phyloP scores from a whole-genome alignment of 2,329 filamentous ascomycete genomes.

The Claviceps africana region DNA sequence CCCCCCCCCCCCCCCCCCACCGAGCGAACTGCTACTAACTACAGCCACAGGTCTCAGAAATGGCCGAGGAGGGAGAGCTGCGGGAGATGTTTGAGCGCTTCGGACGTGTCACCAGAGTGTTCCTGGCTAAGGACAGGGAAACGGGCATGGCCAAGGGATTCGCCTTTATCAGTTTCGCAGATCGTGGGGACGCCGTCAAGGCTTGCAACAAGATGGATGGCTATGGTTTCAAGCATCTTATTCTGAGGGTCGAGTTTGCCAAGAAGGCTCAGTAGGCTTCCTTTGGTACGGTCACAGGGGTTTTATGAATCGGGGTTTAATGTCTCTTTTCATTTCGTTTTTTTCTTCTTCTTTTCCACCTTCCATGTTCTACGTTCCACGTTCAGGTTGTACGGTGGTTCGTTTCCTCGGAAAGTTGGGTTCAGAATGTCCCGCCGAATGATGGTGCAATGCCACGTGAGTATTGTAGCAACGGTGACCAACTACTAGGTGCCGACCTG shows the following conservation, averaged over 20 bases:
- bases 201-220: constrained; percentile 98
- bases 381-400: no score
- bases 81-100: constrained; percentile 97
- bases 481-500: no score
- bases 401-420: no score
- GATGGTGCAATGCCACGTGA: no score
- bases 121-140: constrained; percentile 94
- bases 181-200: constrained; percentile 76
- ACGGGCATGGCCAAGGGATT: constrained; percentile 96
- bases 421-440: no score
- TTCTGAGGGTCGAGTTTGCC: constrained; percentile 75
- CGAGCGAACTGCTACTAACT: constrained; percentile 14
- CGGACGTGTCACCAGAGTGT: constrained; percentile 91
- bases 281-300: constrained; percentile 6
- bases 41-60: constrained; percentile 64
- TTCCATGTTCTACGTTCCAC: no score
- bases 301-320: constrained; percentile 2
- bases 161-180: constrained; percentile 94
- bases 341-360: background rate
- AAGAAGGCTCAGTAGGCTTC: constrained; percentile 46
- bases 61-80: constrained; percentile 90
- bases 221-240: constrained; percentile 78
- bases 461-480: no score
- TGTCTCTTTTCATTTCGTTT: background rate
- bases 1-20: no score